Conservation (phyloP, 768 basidiomycete species). For the Lyophyllum decastes region DNA sequence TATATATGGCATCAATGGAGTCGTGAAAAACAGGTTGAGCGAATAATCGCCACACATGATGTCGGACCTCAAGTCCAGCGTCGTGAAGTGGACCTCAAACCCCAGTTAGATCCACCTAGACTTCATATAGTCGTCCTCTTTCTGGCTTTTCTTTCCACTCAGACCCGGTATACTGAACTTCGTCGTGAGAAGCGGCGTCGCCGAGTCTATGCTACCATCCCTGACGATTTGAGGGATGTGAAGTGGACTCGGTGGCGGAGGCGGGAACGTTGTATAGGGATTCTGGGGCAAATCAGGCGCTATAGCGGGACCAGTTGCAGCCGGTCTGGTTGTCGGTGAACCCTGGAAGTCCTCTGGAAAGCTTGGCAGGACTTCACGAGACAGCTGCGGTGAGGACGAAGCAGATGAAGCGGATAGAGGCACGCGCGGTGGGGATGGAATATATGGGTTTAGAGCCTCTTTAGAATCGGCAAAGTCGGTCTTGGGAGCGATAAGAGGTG, state of each 20-base stretch:
- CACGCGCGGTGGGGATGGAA: neutral
- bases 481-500: neutral
- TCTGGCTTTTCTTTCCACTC: neutral
- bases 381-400: neutral
- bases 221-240: neutral
- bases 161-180: neutral
- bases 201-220: neutral
- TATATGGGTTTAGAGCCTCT: neutral
- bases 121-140: neutral
- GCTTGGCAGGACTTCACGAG: neutral
- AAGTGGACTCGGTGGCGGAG: neutral
- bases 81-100: neutral
- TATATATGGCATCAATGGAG: too few species aligned
- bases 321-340: neutral
- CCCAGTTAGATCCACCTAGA: neutral
- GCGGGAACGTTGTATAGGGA: slow-evolving; percentile 2
- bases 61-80: too few species aligned
- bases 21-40: too few species aligned
- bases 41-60: too few species aligned
- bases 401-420: neutral
- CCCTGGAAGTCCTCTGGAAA: neutral
- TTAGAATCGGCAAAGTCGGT: neutral
- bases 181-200: neutral
- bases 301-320: neutral
- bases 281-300: neutral